Percentiles rank a stretch among this genome's conserved stretches.
These are phyloP conservation scores for Ophiostoma sp. DNA, from an alignment of 2,329 filamentous ascomycete genomes.

Conservation along the genomic window DNA sequence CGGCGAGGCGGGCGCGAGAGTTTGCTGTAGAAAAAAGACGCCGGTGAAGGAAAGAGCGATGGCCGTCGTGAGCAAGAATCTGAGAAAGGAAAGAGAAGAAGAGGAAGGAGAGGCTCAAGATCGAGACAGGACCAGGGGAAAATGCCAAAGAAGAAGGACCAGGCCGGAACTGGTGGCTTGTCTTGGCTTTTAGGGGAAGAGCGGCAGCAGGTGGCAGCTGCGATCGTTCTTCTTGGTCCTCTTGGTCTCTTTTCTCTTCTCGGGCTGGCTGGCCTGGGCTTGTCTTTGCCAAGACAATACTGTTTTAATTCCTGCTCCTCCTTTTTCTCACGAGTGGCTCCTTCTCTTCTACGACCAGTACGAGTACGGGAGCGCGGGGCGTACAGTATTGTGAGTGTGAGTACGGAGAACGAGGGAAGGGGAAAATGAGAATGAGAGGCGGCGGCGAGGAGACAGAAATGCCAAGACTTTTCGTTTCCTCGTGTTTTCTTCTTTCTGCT, in stretches of 20 bases:
- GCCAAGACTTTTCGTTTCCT: slow-evolving; percentile 14
- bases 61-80: not conserved
- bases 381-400: not conserved
- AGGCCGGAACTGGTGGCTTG: not conserved
- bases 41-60: not conserved
- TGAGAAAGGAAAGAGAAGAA: not conserved
- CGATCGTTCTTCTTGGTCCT: not conserved
- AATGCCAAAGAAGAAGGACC: not conserved
- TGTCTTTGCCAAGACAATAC: slow-evolving; percentile 20
- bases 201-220: not conserved
- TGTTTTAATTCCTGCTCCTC: slow-evolving; percentile 18
- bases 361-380: not conserved
- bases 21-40: not conserved
- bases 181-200: slow-evolving; percentile 5
- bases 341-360: not conserved
- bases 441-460: not conserved
- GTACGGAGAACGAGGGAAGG: not conserved
- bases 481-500: not conserved
- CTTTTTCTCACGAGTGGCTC: slow-evolving; percentile 14
- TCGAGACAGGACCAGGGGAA: not conserved
- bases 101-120: slow-evolving; percentile 2
- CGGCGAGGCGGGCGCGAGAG: not conserved
- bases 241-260: not conserved
- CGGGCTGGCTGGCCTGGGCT: not conserved
- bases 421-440: not conserved